A percentile compares a stretch with the other conserved stretches of the same genome.
Evolutionary conservation across 116 monocot genomes (phyloP).

Genomic region (Dioscorea cayenensis): DNA sequence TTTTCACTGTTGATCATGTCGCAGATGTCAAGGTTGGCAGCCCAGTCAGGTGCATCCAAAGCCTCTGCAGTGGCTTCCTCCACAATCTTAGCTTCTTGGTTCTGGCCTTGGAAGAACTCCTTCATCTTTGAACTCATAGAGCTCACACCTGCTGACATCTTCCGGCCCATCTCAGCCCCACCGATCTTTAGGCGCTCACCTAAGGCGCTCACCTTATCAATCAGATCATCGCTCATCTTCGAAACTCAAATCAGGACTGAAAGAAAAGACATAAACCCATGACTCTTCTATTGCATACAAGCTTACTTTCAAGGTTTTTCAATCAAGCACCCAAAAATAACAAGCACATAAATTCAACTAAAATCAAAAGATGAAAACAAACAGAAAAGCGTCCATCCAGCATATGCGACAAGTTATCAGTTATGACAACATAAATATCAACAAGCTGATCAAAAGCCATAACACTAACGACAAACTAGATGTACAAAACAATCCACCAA

Average conservation of each 20-base stretch:
- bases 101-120: slow-evolving; percentile 75
- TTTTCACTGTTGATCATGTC: slow-evolving; percentile 76
- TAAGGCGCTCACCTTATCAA: slow-evolving; percentile 84
- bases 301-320: too few species aligned
- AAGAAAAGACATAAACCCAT: background rate
- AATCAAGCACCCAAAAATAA: too few species aligned
- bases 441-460: too few species aligned
- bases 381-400: too few species aligned
- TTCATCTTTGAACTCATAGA: slow-evolving; percentile 95
- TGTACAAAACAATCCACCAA: too few species aligned
- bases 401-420: too few species aligned
- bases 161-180: slow-evolving; percentile 66
- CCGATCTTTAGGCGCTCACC: slow-evolving; percentile 78
- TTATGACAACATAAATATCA: too few species aligned
- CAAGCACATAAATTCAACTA: too few species aligned
- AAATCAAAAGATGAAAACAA: too few species aligned
- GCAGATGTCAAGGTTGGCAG: slow-evolving; percentile 87
- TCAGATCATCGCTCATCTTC: slow-evolving; percentile 71
- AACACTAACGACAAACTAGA: too few species aligned
- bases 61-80: slow-evolving; percentile 82
- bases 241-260: background rate
- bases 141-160: slow-evolving; percentile 71
- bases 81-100: slow-evolving; percentile 65
- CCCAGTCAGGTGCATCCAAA: slow-evolving; percentile 77
- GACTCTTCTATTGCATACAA: background rate